Percentiles rank a stretch among this genome's conserved stretches.
Evolutionary conservation across 108 stramenopile genomes (phyloP).

Genomic region (Cyclostephanos tholiformis): DNA sequence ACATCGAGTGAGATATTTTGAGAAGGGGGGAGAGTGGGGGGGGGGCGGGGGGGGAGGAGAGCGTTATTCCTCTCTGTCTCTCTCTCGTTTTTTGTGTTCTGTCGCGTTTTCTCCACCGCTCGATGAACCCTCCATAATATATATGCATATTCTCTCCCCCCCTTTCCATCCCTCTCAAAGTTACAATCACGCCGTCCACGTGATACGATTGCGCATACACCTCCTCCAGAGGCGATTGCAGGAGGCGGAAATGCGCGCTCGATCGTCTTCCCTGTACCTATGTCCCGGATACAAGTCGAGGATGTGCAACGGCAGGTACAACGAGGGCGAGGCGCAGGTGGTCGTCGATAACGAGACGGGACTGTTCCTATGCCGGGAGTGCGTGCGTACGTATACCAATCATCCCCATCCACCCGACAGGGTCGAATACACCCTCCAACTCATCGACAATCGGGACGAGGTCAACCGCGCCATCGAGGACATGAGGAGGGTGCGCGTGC

Average conservation of each 20-base stretch:
- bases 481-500: slow-evolving; percentile 72
- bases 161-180: background rate
- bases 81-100: too few relatives aligned
- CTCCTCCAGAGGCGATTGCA: slow-evolving; percentile 75
- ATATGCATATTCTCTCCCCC: background rate
- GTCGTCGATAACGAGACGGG: slow-evolving; percentile 78
- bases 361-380: slow-evolving; percentile 84
- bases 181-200: slow-evolving; percentile 79
- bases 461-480: slow-evolving; percentile 77
- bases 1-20: slow-evolving; percentile 53
- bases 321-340: slow-evolving; percentile 83
- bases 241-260: slow-evolving; percentile 67
- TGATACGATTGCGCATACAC: slow-evolving; percentile 81
- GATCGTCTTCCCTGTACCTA: slow-evolving; percentile 75
- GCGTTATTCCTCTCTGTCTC: too few relatives aligned
- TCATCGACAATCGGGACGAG: slow-evolving; percentile 82
- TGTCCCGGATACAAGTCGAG: slow-evolving; percentile 80
- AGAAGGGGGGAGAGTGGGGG: too few relatives aligned
- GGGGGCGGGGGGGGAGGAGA: too few relatives aligned
- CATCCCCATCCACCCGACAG: slow-evolving; percentile 71
- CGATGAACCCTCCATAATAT: too few relatives aligned
- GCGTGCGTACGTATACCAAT: slow-evolving; percentile 59
- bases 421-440: slow-evolving; percentile 66
- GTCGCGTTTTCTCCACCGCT: background rate
- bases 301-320: slow-evolving; percentile 86